Evolutionary conservation across 164 flowering plant species (phyloP).

Genomic region (Magnolia changhungtana): DNA sequence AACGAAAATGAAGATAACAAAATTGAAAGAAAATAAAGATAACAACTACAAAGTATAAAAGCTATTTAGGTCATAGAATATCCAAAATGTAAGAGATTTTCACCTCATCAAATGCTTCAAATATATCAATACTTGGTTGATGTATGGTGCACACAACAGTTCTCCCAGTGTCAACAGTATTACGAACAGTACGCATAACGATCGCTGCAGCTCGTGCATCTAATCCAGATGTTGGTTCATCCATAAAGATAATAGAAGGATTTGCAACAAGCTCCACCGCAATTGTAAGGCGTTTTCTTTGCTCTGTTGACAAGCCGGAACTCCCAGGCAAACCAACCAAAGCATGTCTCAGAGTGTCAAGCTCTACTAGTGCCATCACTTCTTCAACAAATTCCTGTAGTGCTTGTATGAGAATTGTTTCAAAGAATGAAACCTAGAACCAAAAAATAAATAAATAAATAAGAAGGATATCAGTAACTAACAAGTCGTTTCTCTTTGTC

Average conservation of each 20-base stretch:
- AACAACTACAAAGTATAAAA: neutral
- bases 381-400: conserved; percentile 85
- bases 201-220: conserved; percentile 98
- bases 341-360: conserved; percentile 65
- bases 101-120: conserved; percentile 98
- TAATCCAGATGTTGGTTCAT: conserved; percentile 96
- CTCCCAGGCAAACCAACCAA: conserved; percentile 88
- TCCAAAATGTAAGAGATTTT: neutral
- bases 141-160: conserved; percentile 97
- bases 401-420: conserved; percentile 1
- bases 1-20: neutral
- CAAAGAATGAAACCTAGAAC: neutral
- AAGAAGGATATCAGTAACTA: conserved; percentile 15
- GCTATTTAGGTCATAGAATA: neutral
- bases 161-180: conserved; percentile 94
- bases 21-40: neutral
- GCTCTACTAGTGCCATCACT: conserved; percentile 87
- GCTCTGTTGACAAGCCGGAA: conserved; percentile 86
- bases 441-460: neutral
- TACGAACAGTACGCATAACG: conserved; percentile 94
- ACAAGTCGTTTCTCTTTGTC: conserved; percentile 52
- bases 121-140: conserved; percentile 93
- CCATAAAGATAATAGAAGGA: conserved; percentile 96
- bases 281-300: conserved; percentile 88
- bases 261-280: conserved; percentile 98